A percentile compares a stretch with the other conserved stretches of the same genome.
phyloP scores from a whole-genome alignment of 1,284 basidiomycete genomes.

The Cryptococcus depauperatus region DNA sequence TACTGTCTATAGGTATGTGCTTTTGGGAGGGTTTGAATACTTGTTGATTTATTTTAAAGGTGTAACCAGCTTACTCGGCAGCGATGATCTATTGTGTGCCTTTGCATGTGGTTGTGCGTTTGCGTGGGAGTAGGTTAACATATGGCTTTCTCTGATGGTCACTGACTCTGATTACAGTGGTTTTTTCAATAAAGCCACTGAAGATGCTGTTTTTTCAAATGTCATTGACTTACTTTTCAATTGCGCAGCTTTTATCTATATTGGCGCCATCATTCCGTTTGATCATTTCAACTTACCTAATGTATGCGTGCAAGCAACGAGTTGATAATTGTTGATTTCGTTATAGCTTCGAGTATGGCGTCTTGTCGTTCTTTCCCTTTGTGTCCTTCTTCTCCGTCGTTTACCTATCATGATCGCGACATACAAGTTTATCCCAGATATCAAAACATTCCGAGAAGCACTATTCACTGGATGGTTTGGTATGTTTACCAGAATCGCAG shows the following conservation, averaged over 20 bases:
- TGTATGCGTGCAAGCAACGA: neutral
- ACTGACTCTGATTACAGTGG: slow-evolving; percentile 45
- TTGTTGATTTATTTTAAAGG: slow-evolving; percentile 47
- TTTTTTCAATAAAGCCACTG: slow-evolving; percentile 94
- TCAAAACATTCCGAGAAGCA: slow-evolving; percentile 77
- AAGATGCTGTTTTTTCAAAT: slow-evolving; percentile 88
- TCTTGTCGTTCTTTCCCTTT: slow-evolving; percentile 68
- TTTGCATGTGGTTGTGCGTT: slow-evolving; percentile 95
- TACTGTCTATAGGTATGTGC: slow-evolving; percentile 65
- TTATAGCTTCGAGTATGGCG: slow-evolving; percentile 63
- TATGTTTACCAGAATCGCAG: slow-evolving; percentile 5
- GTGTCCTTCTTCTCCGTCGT: slow-evolving; percentile 68
- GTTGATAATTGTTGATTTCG: neutral
- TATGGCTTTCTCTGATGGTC: neutral
- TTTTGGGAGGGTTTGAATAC: slow-evolving; percentile 50
- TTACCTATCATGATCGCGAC: slow-evolving; percentile 73
- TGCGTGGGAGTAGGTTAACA: slow-evolving; percentile 68
- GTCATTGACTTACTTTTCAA: slow-evolving; percentile 86
- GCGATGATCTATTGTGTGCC: slow-evolving; percentile 85
- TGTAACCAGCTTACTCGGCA: slow-evolving; percentile 74
- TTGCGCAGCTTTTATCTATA: slow-evolving; percentile 80
- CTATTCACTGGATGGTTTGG: slow-evolving; percentile 84
- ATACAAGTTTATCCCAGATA: slow-evolving; percentile 84
- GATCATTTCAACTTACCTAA: slow-evolving; percentile 60
- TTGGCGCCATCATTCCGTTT: slow-evolving; percentile 94